These are phyloP conservation scores for Pseudopyrenochaeta lycopersici DNA, from an alignment of 2,329 filamentous ascomycete genomes.

Conservation along the genomic window DNA sequence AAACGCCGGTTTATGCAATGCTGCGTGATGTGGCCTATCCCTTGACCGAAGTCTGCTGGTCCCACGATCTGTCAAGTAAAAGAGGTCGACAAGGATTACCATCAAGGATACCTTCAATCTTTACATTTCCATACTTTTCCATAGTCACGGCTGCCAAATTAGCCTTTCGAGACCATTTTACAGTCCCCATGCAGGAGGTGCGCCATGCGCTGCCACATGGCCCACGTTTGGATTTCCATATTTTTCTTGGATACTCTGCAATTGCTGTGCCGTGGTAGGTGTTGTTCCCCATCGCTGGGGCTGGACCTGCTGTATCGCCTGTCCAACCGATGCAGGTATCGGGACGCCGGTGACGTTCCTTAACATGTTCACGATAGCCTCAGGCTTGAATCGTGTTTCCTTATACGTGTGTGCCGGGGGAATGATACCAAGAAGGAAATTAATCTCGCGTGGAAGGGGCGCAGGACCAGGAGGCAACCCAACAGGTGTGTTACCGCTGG, in stretches of 20 bases:
- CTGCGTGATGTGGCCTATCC: too few species aligned
- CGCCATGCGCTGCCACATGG: not conserved
- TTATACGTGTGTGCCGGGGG: slow-evolving; percentile 78
- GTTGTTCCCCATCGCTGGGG: slow-evolving; percentile 37
- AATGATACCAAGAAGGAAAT: slow-evolving; percentile 71
- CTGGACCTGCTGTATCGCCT: slow-evolving; percentile 6
- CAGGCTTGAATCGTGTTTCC: slow-evolving; percentile 73
- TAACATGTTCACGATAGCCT: slow-evolving; percentile 77
- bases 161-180: not conserved
- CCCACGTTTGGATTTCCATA: slow-evolving; percentile 32
- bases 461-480: slow-evolving; percentile 68
- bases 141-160: too few species aligned
- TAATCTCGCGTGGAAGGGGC: slow-evolving; percentile 30
- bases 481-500: slow-evolving; percentile 35
- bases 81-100: too few species aligned
- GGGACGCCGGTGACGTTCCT: slow-evolving; percentile 55
- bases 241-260: slow-evolving; percentile 43
- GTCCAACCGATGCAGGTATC: slow-evolving; percentile 13
- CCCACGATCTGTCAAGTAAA: too few species aligned
- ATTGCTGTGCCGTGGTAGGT: slow-evolving; percentile 36
- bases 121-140: too few species aligned
- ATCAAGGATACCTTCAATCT: too few species aligned
- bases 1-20: too few species aligned
- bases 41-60: too few species aligned
- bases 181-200: not conserved